phyloP scores from a whole-genome alignment of 2,329 filamentous ascomycete genomes.

The Claviceps humidiphila region DNA sequence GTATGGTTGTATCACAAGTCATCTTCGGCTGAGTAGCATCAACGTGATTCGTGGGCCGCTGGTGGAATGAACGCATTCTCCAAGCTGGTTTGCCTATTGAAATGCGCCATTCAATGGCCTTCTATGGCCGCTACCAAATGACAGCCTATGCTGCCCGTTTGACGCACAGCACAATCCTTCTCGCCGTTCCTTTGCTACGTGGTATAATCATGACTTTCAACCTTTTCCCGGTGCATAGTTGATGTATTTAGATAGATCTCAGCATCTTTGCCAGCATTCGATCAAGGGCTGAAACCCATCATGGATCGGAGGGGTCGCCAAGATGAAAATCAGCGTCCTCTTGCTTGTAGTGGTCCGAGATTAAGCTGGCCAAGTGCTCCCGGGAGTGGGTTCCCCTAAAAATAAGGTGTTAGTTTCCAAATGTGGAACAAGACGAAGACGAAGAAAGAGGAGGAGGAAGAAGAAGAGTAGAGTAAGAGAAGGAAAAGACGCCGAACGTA shows the following conservation, averaged over 20 bases:
- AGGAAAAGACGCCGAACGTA: not conserved
- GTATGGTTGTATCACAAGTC: no score
- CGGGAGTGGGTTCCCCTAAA: constrained; percentile 52
- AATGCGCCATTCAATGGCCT: not conserved
- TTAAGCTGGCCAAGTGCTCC: constrained; percentile 59
- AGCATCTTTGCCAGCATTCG: not conserved
- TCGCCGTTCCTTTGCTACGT: not conserved
- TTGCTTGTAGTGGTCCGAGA: constrained; percentile 61
- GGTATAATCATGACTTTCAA: not conserved
- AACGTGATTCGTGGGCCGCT: not conserved
- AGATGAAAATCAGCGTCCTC: constrained; percentile 55
- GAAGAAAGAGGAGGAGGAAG: not conserved
- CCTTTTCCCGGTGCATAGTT: not conserved
- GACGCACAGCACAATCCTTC: not conserved
- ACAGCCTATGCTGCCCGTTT: constrained; percentile 3
- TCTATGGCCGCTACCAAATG: not conserved
- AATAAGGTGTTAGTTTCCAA: not conserved
- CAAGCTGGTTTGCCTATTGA: not conserved
- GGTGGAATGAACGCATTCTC: not conserved
- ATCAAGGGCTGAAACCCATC: not conserved
- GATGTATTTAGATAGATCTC: not conserved
- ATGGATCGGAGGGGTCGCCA: constrained; percentile 22
- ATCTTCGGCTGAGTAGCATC: not conserved
- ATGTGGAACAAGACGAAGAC: not conserved
- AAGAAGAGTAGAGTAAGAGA: not conserved